Base-by-base conservation (phyloP, 129 eudicot genomes). In the Cynara cardunculus region DNA sequence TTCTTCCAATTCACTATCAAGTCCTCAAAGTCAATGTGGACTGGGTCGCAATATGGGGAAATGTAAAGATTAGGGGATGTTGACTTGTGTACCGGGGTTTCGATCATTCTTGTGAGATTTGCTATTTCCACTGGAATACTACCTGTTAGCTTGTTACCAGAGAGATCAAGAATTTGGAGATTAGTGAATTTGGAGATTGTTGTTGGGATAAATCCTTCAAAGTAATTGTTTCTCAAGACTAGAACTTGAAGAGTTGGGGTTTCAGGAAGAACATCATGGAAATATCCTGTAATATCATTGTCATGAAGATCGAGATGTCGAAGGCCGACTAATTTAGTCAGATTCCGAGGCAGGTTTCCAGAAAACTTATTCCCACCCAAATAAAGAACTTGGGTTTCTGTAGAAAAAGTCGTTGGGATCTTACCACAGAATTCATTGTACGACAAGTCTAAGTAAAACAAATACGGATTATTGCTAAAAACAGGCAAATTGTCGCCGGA, bases 271-370 rank as follows among this genome's bases (percentile, higher is more conserved):
- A 67, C 81, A 2, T 53, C 41, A 1, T 87, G 90, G 35, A 76
- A 0, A 24, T 80, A 62, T 4, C 87, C 90, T 3, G 78, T 18
- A 31, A 87, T 80, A 12, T 73, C 61, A 73, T 87, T 87, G 77
- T 83, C 87, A 25, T 83, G 85, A 28, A 87, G 87, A 84, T 80
- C 87, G 0, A 87, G 87, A 24, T 70, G 89, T 67, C 73, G 81
- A 9, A 87, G 85, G 24, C 25, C 30, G 26, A 25, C 81, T 53
- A 87, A 12, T 11, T 67, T 75, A 7, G 83, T 83, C 12, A 87
- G 70, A 14, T 83, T 83, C 39, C 19, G 4, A 44, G 87, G 87
- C 70, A 86, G 69, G n/a, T 41, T 32, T 2, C 89, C 89, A 0
- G 89, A 86, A 69, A 86, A 86, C 3, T 86, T 75, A 19, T 86